Evolutionary conservation across 2,329 filamentous ascomycete species (phyloP), one percentile per base, ranked within the genome.

Genomic region (Sclerotinia nivalis): DNA sequence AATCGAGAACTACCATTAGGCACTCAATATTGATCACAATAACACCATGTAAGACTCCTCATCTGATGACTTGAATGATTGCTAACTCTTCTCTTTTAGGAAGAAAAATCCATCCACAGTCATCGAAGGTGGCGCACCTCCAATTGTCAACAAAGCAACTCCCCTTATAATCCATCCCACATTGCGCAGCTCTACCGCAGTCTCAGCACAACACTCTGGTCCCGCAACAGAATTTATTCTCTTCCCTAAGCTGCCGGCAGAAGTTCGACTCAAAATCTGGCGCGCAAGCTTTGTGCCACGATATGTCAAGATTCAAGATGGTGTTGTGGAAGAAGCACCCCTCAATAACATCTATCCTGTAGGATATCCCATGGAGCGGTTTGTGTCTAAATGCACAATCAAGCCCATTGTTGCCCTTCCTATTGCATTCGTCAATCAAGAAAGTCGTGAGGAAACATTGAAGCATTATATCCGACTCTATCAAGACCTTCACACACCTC

Each of bases 21-120:
- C n/a, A n/a, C n/a, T 28, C 8, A 4, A 1, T 2, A 54, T 20
- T n/a, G 13, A 28, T 2, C 0, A 5, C 1, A 31, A 15, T 4
- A 5, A 10, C 13, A 54, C 2, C 15, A 55, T 31, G 28, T 55
- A 55, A 55, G 52, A 2, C 20, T 10, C 18, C 5, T 25, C 31
- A 20, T 9, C 28, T 9, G 10, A 12, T 5, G 2, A 55, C 0
- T 10, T 12, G 18, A 34, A 55, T 34, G 18, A 6, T 12, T 20
- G 31, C 18, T 34, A 22, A 55, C 12, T 10, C 0, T 10, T 55
- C 0, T 12, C 6, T 12, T 12, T 1, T 55, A 54, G 52, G 52
- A 22, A 2, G 1, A 0, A 25, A 34, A 2, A 55, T 10, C 4
- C 2, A 34, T 34, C 52, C 5, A 31, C 52, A 0, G 2, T 15